Evolutionary conservation across 345 rosid species (phyloP), one percentile per base, ranked within the genome.

Genomic region (Corchorus capsularis): DNA sequence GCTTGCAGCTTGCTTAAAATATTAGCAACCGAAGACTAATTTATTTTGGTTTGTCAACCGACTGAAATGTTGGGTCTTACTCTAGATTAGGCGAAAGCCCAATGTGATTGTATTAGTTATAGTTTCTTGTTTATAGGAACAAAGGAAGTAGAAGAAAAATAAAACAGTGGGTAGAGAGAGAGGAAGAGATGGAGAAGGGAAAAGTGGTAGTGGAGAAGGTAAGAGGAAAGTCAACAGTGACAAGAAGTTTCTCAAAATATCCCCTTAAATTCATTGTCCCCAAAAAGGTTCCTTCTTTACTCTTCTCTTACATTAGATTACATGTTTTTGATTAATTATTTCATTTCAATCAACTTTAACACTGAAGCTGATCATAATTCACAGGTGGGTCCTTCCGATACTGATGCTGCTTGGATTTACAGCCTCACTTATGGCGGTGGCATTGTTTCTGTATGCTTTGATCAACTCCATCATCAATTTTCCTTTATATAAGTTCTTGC

Each of bases 221-320:
- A 7, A 80, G 86, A 70, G 92, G 92, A 54, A 93, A 84, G 79
- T 93, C 99, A 73, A 87, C 87, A 4, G 94, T 89, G 20, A 90
- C 91, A 46, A 87, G 82, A 69, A 87, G 87, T 84, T 92, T 92
- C 87, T 92, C 93, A 37, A 91, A 89, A 73, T 95, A 95, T 79
- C 99, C 99, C 62, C 96, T 93, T 79, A 95, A 95, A 79, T 92
- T 95, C 88, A 87, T 95, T 75, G 72, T 90, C 63, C 97, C 99
- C 16, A 78, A 65, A 56, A 95, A 95, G 91, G 98, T 92, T 57
- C 34, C 37, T 4, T 56, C 34, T 62, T 5, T 12, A 66, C 60
- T 63, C 14, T 62, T 13, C 17, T 43, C 9, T 67, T 32, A 46
- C 0, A 14, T 32, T 34, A 7, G 22, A 1, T 32, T 3, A 6